Evolutionary conservation across 129 eudicot species (phyloP), one percentile per base, ranked within the genome.

Genomic region (Daucus carota): DNA sequence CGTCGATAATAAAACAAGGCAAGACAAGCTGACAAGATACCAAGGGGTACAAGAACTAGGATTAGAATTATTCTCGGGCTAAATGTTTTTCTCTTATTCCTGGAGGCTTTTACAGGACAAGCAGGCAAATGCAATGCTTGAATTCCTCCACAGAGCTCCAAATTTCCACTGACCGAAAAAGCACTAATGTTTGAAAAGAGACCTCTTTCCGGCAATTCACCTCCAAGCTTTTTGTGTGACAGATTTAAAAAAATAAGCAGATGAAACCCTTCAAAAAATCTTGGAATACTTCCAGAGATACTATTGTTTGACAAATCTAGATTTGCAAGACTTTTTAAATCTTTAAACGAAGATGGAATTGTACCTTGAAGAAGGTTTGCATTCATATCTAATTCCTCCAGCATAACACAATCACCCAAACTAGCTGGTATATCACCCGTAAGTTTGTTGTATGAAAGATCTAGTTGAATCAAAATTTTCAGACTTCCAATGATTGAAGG

Each of bases 291-390:
- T 1, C 77, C 80, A 1, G 77, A 68, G 8, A 81, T 59, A n/a
- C 68, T 70, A 33, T 80, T 75, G 14, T 41, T 16, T 0, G 79
- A 75, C 10, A 80, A 44, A 54, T 81, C 84, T 18, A 70, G n/a
- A 13, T 3, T n/a, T 46, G 31, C n/a, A 45, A 73, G 16, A 60
- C 17, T 28, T 33, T 73, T 73, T 2, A 73, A 47, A 45, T 11
- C 36, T 42, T 48, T 20, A 15, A 71, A 42, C 42, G 75, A 71
- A 0, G 34, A n/a, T 22, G 75, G 75, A 71, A 71, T 71, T 28
- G 2, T 28, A 12, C 75, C 54, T 42, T 71, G 24, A 14, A 71
- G 22, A 29, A 71, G 15, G 12, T 71, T 71, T 40, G 54, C 75
- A 29, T 29, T 3, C 68, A 74, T 50, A 11, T 36, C 4, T 13